Base-by-base conservation (phyloP, 805 yeast species). In the Candida schatavii region DNA sequence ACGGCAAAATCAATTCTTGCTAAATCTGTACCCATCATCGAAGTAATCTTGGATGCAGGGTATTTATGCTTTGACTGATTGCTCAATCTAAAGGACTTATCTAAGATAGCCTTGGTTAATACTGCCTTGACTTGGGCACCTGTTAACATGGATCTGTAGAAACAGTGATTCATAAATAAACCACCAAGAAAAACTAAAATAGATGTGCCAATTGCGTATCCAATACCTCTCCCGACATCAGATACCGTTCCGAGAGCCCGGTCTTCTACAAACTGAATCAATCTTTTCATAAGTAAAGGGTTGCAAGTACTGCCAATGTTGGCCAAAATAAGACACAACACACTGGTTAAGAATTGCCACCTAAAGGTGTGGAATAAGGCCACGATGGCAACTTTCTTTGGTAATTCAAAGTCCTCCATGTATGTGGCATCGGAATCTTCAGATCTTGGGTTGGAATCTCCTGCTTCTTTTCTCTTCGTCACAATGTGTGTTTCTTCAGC, bases 21-120 rank as follows among this genome's bases (percentile, higher is more conserved):
- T 25, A 87, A 65, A 55, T 88, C 96, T 2, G 91, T 80, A 45
- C 89, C 83, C 50, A 87, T 74, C 52, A 86, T 59, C 7, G 87
- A 79, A 18, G 91, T 85, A 43, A 88, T 72, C 44, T 74, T 77
- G 39, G 89, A 81, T 18, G 77, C 71, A 1, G 93, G 81, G 53
- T 65, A 85, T 45, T 72, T 65, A 45, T 74, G 74, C 36, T 74
- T 72, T 2, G 88, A 75, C 37, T 68, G 66, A 10, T 78, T 71
- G 43, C 80, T 75, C 14, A 88, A 66, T 38, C 55, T 65, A 47
- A 85, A 75, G 10, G 89, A 71, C 57, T 88, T 88, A 41, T 74
- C 74, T 43, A 84, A 68, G n/a, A 86, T 66, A 4, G 81, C 80
- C 46, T 81, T 81, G 5, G 86, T 84, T 41, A 87, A 61, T 1